Evolutionary conservation across 2,329 filamentous ascomycete species (phyloP).

Genomic region (Cryphonectria parasitica): DNA sequence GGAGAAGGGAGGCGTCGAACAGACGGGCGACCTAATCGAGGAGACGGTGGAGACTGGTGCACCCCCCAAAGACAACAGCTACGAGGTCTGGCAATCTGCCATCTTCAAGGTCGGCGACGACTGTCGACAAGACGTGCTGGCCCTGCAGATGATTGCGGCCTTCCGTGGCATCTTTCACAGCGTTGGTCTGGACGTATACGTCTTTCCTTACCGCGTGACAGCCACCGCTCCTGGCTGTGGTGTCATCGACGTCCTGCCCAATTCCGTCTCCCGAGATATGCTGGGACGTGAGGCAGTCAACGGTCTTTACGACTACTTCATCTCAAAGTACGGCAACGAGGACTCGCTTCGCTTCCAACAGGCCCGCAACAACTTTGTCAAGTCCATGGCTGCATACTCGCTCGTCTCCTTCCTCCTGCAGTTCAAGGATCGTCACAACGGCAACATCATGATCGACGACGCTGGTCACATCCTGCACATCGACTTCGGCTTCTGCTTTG

Average conservation of each 20-base stretch:
- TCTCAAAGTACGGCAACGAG: conserved; percentile 96
- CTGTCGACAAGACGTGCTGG: conserved; percentile 94
- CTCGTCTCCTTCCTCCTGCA: conserved; percentile 96
- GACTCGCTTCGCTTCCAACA: conserved; percentile 94
- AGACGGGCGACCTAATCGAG: conserved; percentile 55
- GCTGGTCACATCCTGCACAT: conserved; percentile 97
- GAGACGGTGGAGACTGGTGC: conserved; percentile 47
- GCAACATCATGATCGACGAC: conserved; percentile 99
- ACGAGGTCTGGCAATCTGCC: conserved; percentile 98
- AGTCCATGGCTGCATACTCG: conserved; percentile 98
- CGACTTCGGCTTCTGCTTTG: conserved; percentile 99
- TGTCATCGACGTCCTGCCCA: conserved; percentile 96
- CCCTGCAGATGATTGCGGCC: conserved; percentile 95
- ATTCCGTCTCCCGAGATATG: conserved; percentile 98
- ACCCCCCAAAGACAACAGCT: conserved; percentile 55
- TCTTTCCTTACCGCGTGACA: conserved; percentile 96
- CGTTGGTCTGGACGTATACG: conserved; percentile 93
- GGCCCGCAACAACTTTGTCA: conserved; percentile 95
- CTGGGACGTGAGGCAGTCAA: conserved; percentile 97
- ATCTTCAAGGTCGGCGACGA: conserved; percentile 99
- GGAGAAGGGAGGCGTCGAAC: conserved; percentile 57
- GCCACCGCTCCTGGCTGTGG: conserved; percentile 96
- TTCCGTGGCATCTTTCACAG: conserved; percentile 97
- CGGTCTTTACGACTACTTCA: conserved; percentile 96
- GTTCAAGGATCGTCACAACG: conserved; percentile 99